Base-by-base conservation (phyloP, 2,329 filamentous ascomycete genomes). In the Fonsecaea erecta region DNA sequence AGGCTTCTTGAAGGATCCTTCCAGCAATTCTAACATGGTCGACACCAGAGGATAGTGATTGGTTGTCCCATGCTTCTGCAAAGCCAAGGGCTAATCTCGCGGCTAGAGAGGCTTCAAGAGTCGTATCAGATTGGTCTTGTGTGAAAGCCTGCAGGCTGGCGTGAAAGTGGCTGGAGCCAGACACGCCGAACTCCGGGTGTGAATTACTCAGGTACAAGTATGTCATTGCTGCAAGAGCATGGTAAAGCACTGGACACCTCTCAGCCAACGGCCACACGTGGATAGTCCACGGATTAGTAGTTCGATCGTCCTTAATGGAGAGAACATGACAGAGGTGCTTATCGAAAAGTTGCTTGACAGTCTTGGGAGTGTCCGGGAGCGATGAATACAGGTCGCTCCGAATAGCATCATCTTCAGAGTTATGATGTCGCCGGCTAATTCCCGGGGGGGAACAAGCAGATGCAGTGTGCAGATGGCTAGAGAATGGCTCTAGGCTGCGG, bases 151-250 rank as follows among this genome's bases (percentile, higher is more conserved):
- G 35, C 30, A 48, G 37, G 24, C 60, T 54, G 34, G 26, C 7
- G 18, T 54, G 7, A 21, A 63, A 60, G 30, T 66, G 37, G 18
- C 28, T 21, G 3, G 54, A 16, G 2, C 64, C 64, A 14, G 34
- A 12, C 0, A n/a, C 16, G 11, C 35, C 32, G 35, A 63, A 53
- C 18, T 66, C 37, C 6, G 60, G 52, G 18, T 55, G 64, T 26
- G 60, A 18, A n/a, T 54, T 63, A 48, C 53, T 14, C 53, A 59
- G 7, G 24, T 63, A 51, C 12, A 66, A 35, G 28, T 34, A 62
- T 34, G 64, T 63, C 60, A 66, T 66, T 9, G 64, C 64, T 40
- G 64, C 59, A 21, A 66, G 52, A 18, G 64, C 64, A 32, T 66
- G 48, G n/a, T 63, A 63, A 16, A 66, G 54, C 18, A 46, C 53